Conservation (phyloP, 306 rosid species). For the Potentilla sterilis region DNA sequence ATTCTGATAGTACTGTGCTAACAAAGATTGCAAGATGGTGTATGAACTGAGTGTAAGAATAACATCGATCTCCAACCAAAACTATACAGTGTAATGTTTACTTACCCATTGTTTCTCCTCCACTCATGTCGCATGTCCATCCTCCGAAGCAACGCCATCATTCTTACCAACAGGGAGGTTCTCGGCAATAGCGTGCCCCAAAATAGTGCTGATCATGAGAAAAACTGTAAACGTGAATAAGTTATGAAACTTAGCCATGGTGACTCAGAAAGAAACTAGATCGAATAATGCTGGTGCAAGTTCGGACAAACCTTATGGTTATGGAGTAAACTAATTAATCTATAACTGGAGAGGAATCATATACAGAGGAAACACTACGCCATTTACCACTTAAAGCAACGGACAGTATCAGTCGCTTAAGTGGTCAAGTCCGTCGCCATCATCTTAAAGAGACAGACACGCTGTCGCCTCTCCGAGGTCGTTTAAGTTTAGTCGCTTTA, state of each 20-base stretch:
- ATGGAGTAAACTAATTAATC: not conserved
- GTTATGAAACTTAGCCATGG: constrained; percentile 29
- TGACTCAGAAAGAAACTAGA: not conserved
- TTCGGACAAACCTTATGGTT: not conserved
- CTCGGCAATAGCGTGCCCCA: constrained; percentile 10
- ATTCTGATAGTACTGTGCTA: no score
- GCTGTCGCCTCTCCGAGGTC: no score
- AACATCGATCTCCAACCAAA: not conserved
- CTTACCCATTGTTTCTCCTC: constrained; percentile 76
- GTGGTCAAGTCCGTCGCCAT: no score
- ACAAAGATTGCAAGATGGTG: not conserved
- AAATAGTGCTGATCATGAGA: constrained; percentile 16
- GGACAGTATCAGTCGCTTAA: no score
- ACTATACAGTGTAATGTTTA: not conserved
- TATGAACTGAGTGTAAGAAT: not conserved
- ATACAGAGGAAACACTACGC: no score
- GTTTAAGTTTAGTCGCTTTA: no score
- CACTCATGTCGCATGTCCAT: constrained; percentile 49
- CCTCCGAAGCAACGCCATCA: constrained; percentile 24
- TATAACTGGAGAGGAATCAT: not conserved
- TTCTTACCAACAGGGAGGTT: not conserved
- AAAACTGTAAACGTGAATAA: constrained; percentile 15
- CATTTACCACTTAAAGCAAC: no score
- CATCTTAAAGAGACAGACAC: no score
- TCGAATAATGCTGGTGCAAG: not conserved